Conservation (phyloP, 257 asterid species). For the Jacaranda mimosifolia region DNA sequence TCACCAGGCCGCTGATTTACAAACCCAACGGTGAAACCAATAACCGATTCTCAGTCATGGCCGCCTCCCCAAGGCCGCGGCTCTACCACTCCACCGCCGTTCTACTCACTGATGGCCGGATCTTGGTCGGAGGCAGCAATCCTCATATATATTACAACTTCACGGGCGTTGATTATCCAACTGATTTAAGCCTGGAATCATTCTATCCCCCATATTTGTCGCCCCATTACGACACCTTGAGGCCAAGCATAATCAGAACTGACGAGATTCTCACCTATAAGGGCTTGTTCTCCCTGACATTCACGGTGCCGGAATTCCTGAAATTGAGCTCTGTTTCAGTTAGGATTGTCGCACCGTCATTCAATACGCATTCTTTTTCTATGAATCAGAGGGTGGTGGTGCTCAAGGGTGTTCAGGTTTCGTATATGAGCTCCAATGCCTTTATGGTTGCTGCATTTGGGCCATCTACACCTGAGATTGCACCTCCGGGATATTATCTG, state of each 20-base stretch:
- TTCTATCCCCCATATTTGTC: slow-evolving; percentile 69
- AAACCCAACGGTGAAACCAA: slow-evolving; percentile 14
- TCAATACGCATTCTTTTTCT: slow-evolving; percentile 69
- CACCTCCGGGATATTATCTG: slow-evolving; percentile 75
- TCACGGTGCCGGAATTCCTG: slow-evolving; percentile 37
- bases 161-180: slow-evolving; percentile 57
- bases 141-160: slow-evolving; percentile 68
- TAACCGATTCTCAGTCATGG: slow-evolving; percentile 48
- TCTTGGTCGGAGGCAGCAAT: slow-evolving; percentile 74
- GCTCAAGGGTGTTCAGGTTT: slow-evolving; percentile 41
- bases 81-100: slow-evolving; percentile 74
- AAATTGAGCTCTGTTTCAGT: slow-evolving; percentile 41
- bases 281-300: slow-evolving; percentile 39
- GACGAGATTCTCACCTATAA: slow-evolving; percentile 43
- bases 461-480: slow-evolving; percentile 62
- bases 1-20: slow-evolving; percentile 60
- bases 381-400: slow-evolving; percentile 83
- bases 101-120: slow-evolving; percentile 60
- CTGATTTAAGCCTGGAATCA: slow-evolving; percentile 74
- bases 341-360: slow-evolving; percentile 63
- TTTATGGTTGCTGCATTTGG: slow-evolving; percentile 44
- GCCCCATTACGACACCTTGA: slow-evolving; percentile 34
- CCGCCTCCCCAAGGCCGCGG: slow-evolving; percentile 53
- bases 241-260: slow-evolving; percentile 45
- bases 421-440: neutral